Base-by-base conservation (phyloP, 768 basidiomycete genomes). In the Cytidiella melzeri region DNA sequence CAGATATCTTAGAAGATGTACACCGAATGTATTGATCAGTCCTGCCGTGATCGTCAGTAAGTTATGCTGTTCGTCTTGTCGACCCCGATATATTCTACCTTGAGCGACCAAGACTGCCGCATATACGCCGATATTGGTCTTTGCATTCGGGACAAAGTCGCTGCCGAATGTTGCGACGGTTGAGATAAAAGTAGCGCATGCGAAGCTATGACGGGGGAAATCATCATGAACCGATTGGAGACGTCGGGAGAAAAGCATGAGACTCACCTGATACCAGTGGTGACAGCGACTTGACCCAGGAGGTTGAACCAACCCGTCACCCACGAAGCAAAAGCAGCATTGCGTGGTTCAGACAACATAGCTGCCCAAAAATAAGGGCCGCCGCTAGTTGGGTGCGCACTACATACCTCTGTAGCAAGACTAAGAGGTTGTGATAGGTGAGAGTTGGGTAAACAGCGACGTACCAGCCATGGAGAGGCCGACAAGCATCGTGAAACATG, bases 351-450 rank as follows among this genome's bases (percentile, higher is more conserved):
- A 1, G 83, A 79, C 1, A 88, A 65, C 77, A 87, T 84, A 1
- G 85, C 84, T n/a, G 84, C 80, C 87, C 86, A 87, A 64, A 81
- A 87, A 57, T 87, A 87, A 0, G 87, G 85, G 0, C 85, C 85
- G 5, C 85, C 83, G 43, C 78, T 81, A 2, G 83, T 84, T 4
- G 81, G 83, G 67, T 81, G 83, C 2, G 83, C 81, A 53, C 81
- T 84, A 52, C 68, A 72, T 26, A 71, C 64, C 62, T 76, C 73
- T 57, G 34, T 15, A 15, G 30, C 15, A 7, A 15, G 30, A 7
- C 15, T 7, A 15, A 7, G 9, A 34, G 15, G 30, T 34, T 7
- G 30, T 34, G 30, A 7, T 7, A 34, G 30, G 9, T 7, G 30
- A 15, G 30, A n/a, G 47, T 34, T 24, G 3, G 15, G 18, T 20